Evolutionary conservation across 768 basidiomycete species (phyloP), one percentile per base, ranked within the genome.

Genomic region (Hirschioporus abietinus): DNA sequence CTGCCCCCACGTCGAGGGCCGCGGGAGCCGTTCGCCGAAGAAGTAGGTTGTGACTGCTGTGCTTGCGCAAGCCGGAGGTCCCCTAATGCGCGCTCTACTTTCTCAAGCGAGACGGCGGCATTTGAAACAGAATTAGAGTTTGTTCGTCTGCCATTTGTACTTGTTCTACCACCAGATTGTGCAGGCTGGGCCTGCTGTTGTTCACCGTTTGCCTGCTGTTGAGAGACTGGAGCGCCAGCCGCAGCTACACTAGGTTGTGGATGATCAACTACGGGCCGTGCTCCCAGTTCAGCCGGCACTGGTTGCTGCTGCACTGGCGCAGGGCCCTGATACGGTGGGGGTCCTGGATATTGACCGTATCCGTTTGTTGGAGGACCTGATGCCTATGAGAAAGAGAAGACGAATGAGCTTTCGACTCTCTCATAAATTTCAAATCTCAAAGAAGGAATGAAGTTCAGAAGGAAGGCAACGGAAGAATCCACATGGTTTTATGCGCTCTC

Each of bases 21-120:
- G 65, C 82, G 73, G 35, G 80, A 79, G 17, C 77, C 75, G 27
- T 71, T 72, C 27, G 71, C 68, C 10, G 70, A 59, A 15, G 60
- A 27, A 4, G 30, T 23, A 12, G 42, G 64, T 23, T 25, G 25
- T 61, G 60, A 15, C 60, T 65, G 64, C 15, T 65, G 66, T 15
- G 74, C 74, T 12, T 75, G 74, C 10, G 77, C 72, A 7, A 78
- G 77, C 58, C 83, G 82, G 70, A 86, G 71, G 66, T 86, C 85
- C 25, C 80, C 82, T 6, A 86, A 72, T 7, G 84, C 84, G 59
- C 84, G 82, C 63, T 88, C 88, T 66, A 92, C 84, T 57, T 85
- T 89, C 76, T 92, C 88, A 58, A 92, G 78, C 2, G 91, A 92
- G 0, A 88, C 88, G 0, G 89, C 85, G 1, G 90, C 90, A 3